phyloP scores from a whole-genome alignment of 495 filamentous ascomycete species.

The Aspergillus kassunensis region DNA sequence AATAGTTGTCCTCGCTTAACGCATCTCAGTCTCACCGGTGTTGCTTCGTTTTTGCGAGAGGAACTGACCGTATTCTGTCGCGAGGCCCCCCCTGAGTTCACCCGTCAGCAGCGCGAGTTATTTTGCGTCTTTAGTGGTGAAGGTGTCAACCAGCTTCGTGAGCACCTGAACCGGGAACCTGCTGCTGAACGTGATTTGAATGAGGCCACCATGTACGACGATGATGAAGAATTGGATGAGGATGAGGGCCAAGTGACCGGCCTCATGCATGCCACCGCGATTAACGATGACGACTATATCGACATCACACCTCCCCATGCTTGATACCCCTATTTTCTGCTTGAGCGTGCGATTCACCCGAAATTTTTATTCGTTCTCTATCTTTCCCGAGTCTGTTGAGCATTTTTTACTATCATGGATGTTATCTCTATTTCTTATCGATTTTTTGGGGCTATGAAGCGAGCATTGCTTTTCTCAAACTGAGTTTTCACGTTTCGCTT shows the following conservation, averaged over 20 bases:
- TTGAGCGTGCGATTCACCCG: slow-evolving; percentile 16
- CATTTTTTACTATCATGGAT: slow-evolving; percentile 6
- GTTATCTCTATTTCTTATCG: slow-evolving; percentile 1
- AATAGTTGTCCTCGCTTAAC: slow-evolving; percentile 90
- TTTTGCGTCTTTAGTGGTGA: slow-evolving; percentile 96
- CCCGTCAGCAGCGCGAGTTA: slow-evolving; percentile 86
- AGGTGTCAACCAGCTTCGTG: slow-evolving; percentile 73
- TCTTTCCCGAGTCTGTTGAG: slow-evolving; percentile 10
- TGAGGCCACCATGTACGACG: slow-evolving; percentile 53
- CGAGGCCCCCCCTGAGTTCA: slow-evolving; percentile 87
- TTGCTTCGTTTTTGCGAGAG: slow-evolving; percentile 69
- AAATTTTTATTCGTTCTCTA: slow-evolving; percentile 7
- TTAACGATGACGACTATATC: slow-evolving; percentile 51
- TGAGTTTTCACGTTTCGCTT: slow-evolving; percentile 21
- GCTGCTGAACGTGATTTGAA: slow-evolving; percentile 31
- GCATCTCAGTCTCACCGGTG: slow-evolving; percentile 94
- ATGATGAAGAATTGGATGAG: slow-evolving; percentile 52
- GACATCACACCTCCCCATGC: slow-evolving; percentile 39
- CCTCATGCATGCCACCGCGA: slow-evolving; percentile 49
- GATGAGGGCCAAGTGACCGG: slow-evolving; percentile 53
- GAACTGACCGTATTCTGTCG: slow-evolving; percentile 82
- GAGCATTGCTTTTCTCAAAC: slow-evolving; percentile 24
- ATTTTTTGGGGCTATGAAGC: slow-evolving; percentile 7
- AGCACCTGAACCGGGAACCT: slow-evolving; percentile 60
- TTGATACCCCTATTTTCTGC: slow-evolving; percentile 33